Percentiles rank a stretch among this genome's conserved stretches.
Evolutionary conservation across 179 eudicot genomes (phyloP).

Genomic region (Silene noctiflora): DNA sequence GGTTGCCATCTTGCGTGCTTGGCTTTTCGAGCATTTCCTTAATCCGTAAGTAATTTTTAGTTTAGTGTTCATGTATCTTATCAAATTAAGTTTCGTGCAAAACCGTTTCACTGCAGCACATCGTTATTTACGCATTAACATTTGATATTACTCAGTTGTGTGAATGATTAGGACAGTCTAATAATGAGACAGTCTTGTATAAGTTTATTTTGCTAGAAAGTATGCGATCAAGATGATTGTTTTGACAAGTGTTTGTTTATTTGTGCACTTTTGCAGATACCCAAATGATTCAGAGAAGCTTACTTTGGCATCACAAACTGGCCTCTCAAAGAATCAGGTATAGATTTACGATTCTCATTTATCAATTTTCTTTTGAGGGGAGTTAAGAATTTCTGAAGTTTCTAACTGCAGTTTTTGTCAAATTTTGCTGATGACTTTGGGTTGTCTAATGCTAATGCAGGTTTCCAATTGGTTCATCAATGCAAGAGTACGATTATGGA

Average conservation of each 20-base stretch:
- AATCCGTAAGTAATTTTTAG: conserved; percentile 48
- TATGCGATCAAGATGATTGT: background rate
- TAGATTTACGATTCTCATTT: background rate
- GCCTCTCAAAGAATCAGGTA: conserved; percentile 49
- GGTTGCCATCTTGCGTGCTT: conserved; percentile 57
- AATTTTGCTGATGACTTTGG: background rate
- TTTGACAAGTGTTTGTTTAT: background rate
- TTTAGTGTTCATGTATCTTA: too few relatives aligned
- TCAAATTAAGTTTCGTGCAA: too few relatives aligned
- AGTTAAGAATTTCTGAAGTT: background rate
- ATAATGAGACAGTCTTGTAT: too few relatives aligned
- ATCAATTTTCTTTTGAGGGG: background rate
- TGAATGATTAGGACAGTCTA: too few relatives aligned
- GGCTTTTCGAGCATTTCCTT: conserved; percentile 82
- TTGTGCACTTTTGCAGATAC: conserved; percentile 30
- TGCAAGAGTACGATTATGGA: conserved; percentile 90
- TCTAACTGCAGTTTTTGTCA: background rate
- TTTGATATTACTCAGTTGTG: too few relatives aligned
- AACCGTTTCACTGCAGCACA: too few relatives aligned
- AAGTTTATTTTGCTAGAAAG: background rate
- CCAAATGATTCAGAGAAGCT: conserved; percentile 55
- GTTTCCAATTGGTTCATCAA: conserved; percentile 93
- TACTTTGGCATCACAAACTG: conserved; percentile 52
- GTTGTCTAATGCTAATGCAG: conserved; percentile 25
- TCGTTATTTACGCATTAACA: too few relatives aligned